These are phyloP conservation scores for Wickerhamomyces queroliae DNA, from an alignment of 805 yeast species.

Conservation along the genomic window DNA sequence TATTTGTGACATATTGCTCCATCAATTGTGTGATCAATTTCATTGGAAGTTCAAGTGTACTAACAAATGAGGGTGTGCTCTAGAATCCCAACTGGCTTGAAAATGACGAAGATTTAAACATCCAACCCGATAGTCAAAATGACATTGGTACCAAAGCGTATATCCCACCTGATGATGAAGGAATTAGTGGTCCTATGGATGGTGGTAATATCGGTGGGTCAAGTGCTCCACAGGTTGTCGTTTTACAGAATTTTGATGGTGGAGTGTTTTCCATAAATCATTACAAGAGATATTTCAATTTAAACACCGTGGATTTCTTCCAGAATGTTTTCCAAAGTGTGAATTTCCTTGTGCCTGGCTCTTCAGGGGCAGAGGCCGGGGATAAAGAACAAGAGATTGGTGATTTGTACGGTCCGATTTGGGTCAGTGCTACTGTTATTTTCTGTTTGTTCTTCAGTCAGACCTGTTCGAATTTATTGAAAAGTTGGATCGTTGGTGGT, in stretches of 20 bases:
- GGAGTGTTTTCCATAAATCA: conserved; percentile 51
- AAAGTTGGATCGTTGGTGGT: conserved; percentile 38
- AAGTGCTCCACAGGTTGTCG: background rate
- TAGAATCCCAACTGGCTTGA: conserved; percentile 18
- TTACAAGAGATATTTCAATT: conserved; percentile 63
- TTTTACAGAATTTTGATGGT: conserved; percentile 26
- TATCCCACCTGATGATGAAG: conserved; percentile 26
- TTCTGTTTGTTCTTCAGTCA: conserved; percentile 70
- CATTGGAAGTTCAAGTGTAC: background rate
- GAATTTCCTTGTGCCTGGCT: conserved; percentile 55
- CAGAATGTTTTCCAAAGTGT: conserved; percentile 47
- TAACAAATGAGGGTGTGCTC: background rate
- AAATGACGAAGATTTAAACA: conserved; percentile 16
- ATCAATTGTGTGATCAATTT: background rate
- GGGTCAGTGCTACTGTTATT: conserved; percentile 84
- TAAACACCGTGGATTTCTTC: conserved; percentile 59
- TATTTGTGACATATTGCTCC: too few relatives aligned
- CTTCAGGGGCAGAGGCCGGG: conserved; percentile 21
- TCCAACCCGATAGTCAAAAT: conserved; percentile 7
- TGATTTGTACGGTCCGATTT: conserved; percentile 83
- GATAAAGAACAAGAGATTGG: conserved; percentile 36
- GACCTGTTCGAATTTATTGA: conserved; percentile 60
- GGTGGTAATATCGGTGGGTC: conserved; percentile 5
- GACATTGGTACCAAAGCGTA: conserved; percentile 25
- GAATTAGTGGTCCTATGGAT: conserved; percentile 4